These are phyloP conservation scores for Xylariaceae sp. DNA, from an alignment of 2,329 filamentous ascomycete genomes.

Conservation along the genomic window DNA sequence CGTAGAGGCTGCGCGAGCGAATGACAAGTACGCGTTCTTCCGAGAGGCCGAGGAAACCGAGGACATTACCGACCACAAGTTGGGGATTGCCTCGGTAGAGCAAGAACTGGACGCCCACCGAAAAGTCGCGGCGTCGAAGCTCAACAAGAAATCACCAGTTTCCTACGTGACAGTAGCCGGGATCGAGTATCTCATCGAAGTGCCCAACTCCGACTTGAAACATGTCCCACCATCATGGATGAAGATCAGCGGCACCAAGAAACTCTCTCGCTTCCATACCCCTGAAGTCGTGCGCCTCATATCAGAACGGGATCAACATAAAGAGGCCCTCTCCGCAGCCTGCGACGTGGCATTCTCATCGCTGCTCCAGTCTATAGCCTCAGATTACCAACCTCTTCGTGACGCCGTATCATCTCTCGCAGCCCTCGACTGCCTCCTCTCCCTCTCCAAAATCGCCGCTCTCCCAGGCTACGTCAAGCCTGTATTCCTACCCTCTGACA, in stretches of 20 bases:
- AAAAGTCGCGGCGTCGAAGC: constrained; percentile 62
- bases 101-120: constrained; percentile 80
- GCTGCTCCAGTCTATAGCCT: constrained; percentile 68
- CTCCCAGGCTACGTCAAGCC: constrained; percentile 88
- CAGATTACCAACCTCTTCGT: constrained; percentile 84
- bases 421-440: constrained; percentile 83
- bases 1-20: constrained; percentile 70
- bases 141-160: constrained; percentile 66
- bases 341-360: constrained; percentile 78
- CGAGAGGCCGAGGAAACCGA: constrained; percentile 83
- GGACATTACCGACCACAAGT: constrained; percentile 80
- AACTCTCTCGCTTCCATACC: constrained; percentile 86
- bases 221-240: constrained; percentile 89
- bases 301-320: constrained; percentile 87
- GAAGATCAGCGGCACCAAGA: constrained; percentile 94
- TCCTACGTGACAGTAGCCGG: constrained; percentile 80
- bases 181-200: constrained; percentile 92
- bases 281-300: constrained; percentile 81
- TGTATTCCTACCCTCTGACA: constrained; percentile 55
- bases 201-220: constrained; percentile 76
- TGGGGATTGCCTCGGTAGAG: constrained; percentile 88
- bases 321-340: constrained; percentile 85
- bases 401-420: constrained; percentile 84
- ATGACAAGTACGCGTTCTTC: constrained; percentile 96
- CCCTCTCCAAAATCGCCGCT: constrained; percentile 75